phyloP scores from a whole-genome alignment of 1,284 basidiomycete species.

The Papiliotrema fonsecae region DNA sequence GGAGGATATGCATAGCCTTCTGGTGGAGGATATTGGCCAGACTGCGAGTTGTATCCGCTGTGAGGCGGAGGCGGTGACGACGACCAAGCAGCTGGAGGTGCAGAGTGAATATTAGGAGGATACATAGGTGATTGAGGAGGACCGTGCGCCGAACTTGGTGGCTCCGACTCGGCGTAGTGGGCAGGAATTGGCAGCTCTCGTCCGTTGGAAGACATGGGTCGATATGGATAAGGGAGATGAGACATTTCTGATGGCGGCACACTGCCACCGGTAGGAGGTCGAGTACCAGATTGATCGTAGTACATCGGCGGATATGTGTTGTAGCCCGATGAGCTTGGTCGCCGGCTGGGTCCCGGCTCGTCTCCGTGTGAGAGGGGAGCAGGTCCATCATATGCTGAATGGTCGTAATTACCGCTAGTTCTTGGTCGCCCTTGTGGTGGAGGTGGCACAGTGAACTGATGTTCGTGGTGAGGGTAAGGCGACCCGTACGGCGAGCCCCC shows the following conservation, averaged over 20 bases:
- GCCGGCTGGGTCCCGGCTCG: constrained; percentile 33
- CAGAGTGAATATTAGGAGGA: constrained; percentile 12
- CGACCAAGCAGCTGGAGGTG: constrained; percentile 27
- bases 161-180: constrained; percentile 45
- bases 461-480: constrained; percentile 19
- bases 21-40: background rate
- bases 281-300: constrained; percentile 22
- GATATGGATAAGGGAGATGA: constrained; percentile 36
- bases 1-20: constrained; percentile 1
- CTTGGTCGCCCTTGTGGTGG: constrained; percentile 27
- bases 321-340: constrained; percentile 28
- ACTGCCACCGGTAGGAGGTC: constrained; percentile 28
- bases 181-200: constrained; percentile 33
- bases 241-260: constrained; percentile 23
- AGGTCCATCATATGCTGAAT: constrained; percentile 2
- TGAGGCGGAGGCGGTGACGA: constrained; percentile 33
- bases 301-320: constrained; percentile 21
- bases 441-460: constrained; percentile 15
- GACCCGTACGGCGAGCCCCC: constrained; percentile 10
- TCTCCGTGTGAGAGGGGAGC: constrained; percentile 21
- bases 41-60: background rate
- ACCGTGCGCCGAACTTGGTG: constrained; percentile 39
- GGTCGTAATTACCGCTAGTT: constrained; percentile 31
- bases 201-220: constrained; percentile 40
- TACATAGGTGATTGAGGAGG: constrained; percentile 44